Base-by-base conservation (phyloP, 192 early-diverging fungal genomes). In the Rhizophagus sp. region DNA sequence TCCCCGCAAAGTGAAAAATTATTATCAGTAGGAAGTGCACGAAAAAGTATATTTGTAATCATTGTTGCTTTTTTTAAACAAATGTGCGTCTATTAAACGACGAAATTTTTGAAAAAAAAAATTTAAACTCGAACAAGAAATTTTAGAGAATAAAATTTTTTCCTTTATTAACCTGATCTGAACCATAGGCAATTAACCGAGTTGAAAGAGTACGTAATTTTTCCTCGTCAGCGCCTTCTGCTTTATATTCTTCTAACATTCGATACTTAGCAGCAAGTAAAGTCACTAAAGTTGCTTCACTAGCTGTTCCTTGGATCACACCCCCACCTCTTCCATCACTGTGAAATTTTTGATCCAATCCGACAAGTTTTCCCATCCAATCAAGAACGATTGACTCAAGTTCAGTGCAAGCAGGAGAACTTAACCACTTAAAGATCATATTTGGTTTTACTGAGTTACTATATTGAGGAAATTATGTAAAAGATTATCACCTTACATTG, bases 361-460 rank as follows among this genome's bases (percentile, higher is more conserved):
- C 90, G 13, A 93, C 79, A 10, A 91, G 82, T 85, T 90, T 91
- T 15, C 71, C 89, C 0, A 92, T 81, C 91, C 92, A 92, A 80
- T 93, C 91, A 82, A 89, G 79, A 17, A 87, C 85, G 57, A 92
- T 83, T 0, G 82, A 85, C 71, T 93, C 91, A 6, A 93, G 84
- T 82, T 93, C 92, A 1, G 91, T 92, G 24, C 81, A 84, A 22
- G 91, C 89, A 0, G 91, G 92, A 25, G 83, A 85, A 44, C 84
- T 84, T 15, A 85, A 44, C 89, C 89, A 90, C 76, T 83, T 41
- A 25, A 49, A 25, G 9, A 44, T 39, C 30, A 30, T 30, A 30
- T 30, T 30, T 30, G 1, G 1, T 30, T 30, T 10, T 47, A 39
- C 22, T 24, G 7, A n/a, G 17, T 9, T 19, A 78, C 24, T 27